These are phyloP conservation scores for Ustilago hordei DNA, from an alignment of 1,284 basidiomycete genomes.

Conservation along the genomic window DNA sequence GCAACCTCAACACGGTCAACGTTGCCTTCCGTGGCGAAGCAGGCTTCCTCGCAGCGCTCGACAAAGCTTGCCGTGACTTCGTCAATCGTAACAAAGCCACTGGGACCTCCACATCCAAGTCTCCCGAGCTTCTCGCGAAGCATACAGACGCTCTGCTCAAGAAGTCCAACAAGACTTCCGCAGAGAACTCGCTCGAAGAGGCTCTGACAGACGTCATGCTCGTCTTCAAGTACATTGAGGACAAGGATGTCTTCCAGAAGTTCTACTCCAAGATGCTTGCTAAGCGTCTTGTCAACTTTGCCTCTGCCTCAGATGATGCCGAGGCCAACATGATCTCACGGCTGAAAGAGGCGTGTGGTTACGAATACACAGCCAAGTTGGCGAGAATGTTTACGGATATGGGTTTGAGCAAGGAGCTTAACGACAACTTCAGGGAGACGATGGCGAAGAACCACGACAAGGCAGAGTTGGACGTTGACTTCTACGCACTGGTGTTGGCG, in stretches of 20 bases:
- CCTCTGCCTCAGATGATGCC: conserved; percentile 94
- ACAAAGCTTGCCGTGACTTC: conserved; percentile 92
- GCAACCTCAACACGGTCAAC: conserved; percentile 90
- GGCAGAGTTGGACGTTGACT: conserved; percentile 75
- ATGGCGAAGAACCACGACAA: conserved; percentile 81
- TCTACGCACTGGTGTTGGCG: conserved; percentile 91
- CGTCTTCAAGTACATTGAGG: conserved; percentile 98
- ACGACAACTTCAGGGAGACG: conserved; percentile 94
- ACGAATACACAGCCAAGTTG: conserved; percentile 98
- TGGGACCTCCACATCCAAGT: conserved; percentile 73
- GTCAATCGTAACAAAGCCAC: conserved; percentile 91
- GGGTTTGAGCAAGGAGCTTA: conserved; percentile 93
- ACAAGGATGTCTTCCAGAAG: conserved; percentile 99
- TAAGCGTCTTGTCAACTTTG: conserved; percentile 89
- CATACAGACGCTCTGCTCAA: conserved; percentile 90
- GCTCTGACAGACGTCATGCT: conserved; percentile 94
- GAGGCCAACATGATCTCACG: conserved; percentile 99
- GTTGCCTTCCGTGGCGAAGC: conserved; percentile 93
- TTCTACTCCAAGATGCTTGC: conserved; percentile 98
- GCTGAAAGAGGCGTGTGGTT: conserved; percentile 96
- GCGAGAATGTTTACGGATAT: conserved; percentile 99
- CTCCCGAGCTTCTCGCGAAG: conserved; percentile 93
- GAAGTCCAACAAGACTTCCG: conserved; percentile 92
- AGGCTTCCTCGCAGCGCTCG: conserved; percentile 92
- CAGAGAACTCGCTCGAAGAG: conserved; percentile 89